Percentiles rank a stretch among this genome's conserved stretches.
These are phyloP conservation scores for Nakaseomyces uthaithaninus DNA, from an alignment of 1,139 yeast species.

Conservation along the genomic window DNA sequence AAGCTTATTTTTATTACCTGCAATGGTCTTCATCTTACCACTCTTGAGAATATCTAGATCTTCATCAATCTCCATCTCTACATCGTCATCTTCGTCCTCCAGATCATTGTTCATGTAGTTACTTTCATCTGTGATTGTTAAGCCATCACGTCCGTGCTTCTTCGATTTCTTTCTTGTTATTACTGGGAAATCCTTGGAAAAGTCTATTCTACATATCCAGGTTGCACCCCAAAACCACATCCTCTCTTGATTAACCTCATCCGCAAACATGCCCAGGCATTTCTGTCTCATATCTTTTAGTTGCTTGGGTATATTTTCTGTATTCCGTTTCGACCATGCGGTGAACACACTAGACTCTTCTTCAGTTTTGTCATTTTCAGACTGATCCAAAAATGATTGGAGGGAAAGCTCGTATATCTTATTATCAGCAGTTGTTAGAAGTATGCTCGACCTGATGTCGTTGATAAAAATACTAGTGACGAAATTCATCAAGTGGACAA, in stretches of 20 bases:
- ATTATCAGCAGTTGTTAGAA: conserved; percentile 67
- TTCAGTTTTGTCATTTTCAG: conserved; percentile 10
- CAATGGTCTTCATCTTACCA: conserved; percentile 23
- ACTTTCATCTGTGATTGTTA: conserved; percentile 39
- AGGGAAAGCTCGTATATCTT: conserved; percentile 56
- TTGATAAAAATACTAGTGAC: conserved; percentile 62
- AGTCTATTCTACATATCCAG: conserved; percentile 74
- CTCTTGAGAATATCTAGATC: conserved; percentile 6
- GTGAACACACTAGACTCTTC: conserved; percentile 42
- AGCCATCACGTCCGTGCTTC: conserved; percentile 61
- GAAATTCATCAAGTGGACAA: conserved; percentile 48
- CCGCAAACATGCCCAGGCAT: conserved; percentile 62
- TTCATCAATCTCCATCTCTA: conserved; percentile 26
- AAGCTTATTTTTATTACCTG: conserved; percentile 30
- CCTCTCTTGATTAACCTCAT: conserved; percentile 34
- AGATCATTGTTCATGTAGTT: conserved; percentile 27
- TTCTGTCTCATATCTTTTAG: conserved; percentile 55
- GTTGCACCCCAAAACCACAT: conserved; percentile 85
- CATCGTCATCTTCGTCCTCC: conserved; percentile 32
- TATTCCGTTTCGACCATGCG: conserved; percentile 71
- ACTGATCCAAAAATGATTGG: conserved; percentile 1
- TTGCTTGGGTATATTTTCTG: conserved; percentile 65
- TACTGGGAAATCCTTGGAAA: conserved; percentile 50
- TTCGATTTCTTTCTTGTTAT: conserved; percentile 36
- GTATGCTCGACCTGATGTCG: conserved; percentile 40